Conservation (phyloP, 129 eudicot species). For the Erigeron canadensis region DNA sequence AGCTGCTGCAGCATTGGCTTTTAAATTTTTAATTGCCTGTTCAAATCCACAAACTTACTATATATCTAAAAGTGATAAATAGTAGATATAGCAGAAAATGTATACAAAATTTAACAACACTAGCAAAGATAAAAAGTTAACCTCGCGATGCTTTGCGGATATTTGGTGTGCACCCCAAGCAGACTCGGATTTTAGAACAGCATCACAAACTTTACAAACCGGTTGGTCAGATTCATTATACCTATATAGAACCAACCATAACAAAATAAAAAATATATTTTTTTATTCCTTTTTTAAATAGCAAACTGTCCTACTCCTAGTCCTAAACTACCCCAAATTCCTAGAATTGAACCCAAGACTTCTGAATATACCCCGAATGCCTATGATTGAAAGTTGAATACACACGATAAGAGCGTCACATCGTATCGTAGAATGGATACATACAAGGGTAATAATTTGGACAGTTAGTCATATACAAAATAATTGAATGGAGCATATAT, state of each 20-base stretch:
- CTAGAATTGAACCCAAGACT: too few species aligned
- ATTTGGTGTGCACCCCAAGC: constrained; percentile 85
- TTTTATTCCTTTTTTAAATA: too few species aligned
- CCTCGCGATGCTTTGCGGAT: constrained; percentile 93
- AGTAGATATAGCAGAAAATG: not conserved
- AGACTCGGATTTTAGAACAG: constrained; percentile 80
- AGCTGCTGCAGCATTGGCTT: constrained; percentile 73
- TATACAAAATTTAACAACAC: constrained; percentile 1
- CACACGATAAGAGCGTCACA: too few species aligned
- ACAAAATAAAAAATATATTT: not conserved
- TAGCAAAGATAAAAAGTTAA: not conserved
- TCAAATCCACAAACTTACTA: constrained; percentile 14
- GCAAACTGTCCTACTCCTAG: too few species aligned
- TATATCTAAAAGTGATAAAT: not conserved
- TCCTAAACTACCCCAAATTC: too few species aligned
- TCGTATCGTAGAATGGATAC: too few species aligned
- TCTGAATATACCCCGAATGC: too few species aligned
- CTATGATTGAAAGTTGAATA: too few species aligned
- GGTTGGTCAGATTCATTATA: constrained; percentile 84
- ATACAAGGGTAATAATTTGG: too few species aligned
- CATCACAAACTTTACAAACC: constrained; percentile 85
- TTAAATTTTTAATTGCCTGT: constrained; percentile 81
- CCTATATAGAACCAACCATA: constrained; percentile 47
- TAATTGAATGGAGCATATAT: not conserved
- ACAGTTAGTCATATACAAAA: too few species aligned